Evolutionary conservation across 2,329 filamentous ascomycete genomes (phyloP).

Genomic region (Aspergillus brunneoviolaceus): DNA sequence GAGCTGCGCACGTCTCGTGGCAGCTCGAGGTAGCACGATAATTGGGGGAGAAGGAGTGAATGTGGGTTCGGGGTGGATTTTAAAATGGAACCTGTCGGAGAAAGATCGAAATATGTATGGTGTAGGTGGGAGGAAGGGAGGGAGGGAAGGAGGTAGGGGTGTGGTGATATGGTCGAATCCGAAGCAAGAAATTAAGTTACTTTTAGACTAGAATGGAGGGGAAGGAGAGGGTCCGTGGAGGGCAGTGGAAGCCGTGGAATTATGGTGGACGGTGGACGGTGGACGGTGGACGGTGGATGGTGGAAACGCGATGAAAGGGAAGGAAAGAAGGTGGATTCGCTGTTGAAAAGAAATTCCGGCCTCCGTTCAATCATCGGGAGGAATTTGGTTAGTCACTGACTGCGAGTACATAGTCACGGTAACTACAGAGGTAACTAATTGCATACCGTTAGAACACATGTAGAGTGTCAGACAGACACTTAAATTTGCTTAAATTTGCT

Average conservation of each 20-base stretch:
- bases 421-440: no score
- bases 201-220: not conserved
- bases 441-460: no score
- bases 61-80: not conserved
- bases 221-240: not conserved
- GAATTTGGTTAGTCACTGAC: not conserved
- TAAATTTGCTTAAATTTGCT: no score
- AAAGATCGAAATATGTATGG: not conserved
- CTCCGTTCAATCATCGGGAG: not conserved
- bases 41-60: not conserved
- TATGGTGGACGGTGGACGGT: not conserved
- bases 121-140: not conserved
- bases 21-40: conserved; percentile 40
- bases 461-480: no score
- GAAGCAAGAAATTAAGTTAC: not conserved
- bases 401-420: no score
- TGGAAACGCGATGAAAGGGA: not conserved
- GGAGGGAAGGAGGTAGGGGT: not conserved
- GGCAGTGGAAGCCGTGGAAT: not conserved
- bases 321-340: not conserved
- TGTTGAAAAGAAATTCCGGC: not conserved
- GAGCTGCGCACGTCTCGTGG: conserved; percentile 47
- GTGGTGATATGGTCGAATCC: not conserved
- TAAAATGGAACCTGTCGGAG: not conserved
- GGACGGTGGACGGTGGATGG: no score